Conservation (phyloP, 1,284 basidiomycete genomes). For the Austroboletus niveus region DNA sequence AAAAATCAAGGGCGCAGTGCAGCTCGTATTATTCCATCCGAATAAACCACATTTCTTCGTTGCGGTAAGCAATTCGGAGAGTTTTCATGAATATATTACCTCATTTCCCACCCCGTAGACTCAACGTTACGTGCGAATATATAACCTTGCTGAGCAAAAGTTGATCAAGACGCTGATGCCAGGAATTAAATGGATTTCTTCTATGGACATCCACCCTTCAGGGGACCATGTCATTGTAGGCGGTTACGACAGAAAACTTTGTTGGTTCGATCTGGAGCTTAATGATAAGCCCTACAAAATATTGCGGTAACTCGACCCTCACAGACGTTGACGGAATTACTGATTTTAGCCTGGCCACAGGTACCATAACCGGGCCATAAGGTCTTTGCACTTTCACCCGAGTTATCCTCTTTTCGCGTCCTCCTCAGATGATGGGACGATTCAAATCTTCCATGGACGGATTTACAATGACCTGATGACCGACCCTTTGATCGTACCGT, state of each 20-base stretch:
- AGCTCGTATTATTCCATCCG: constrained; percentile 94
- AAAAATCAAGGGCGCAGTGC: constrained; percentile 88
- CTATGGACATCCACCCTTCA: constrained; percentile 92
- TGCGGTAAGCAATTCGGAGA: constrained; percentile 59
- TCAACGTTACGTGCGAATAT: constrained; percentile 93
- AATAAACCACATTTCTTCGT: constrained; percentile 95
- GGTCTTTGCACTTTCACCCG: constrained; percentile 91
- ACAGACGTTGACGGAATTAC: constrained; percentile 1
- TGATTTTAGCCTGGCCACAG: constrained; percentile 40
- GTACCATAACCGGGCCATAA: constrained; percentile 92
- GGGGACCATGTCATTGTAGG: constrained; percentile 97
- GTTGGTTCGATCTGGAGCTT: constrained; percentile 98
- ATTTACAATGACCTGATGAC: constrained; percentile 94
- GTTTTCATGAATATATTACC: constrained; percentile 3
- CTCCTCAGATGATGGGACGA: constrained; percentile 93
- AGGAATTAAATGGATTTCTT: constrained; percentile 96
- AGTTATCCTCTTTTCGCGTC: constrained; percentile 94
- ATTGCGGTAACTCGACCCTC: constrained; percentile 57
- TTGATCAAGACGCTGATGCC: constrained; percentile 90
- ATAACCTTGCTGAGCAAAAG: constrained; percentile 93
- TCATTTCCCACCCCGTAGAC: constrained; percentile 51
- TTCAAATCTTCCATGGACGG: constrained; percentile 95
- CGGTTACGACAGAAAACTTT: constrained; percentile 95
- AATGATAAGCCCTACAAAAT: constrained; percentile 96
- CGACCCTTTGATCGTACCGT: constrained; percentile 93